Evolutionary conservation across 371 early-diverging fungal genomes (phyloP).

Genomic region (Apophysomyces sp.): DNA sequence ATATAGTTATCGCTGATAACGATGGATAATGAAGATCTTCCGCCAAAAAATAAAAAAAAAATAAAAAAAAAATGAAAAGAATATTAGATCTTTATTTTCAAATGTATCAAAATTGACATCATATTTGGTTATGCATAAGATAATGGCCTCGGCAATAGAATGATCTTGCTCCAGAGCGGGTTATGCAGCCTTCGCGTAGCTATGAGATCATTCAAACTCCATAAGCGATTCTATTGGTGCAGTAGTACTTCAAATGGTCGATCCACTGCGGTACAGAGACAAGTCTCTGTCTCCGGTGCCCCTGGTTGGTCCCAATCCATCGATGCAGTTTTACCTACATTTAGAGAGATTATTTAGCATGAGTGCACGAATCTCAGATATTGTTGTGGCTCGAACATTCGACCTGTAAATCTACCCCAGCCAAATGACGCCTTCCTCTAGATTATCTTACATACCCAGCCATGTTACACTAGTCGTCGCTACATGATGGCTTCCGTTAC

Average conservation of each 20-base stretch:
- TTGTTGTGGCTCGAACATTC: not conserved
- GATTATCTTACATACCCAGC: not conserved
- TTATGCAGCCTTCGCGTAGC: not conserved
- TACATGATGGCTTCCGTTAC: not conserved
- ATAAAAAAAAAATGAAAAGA: not conserved
- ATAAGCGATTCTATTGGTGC: not conserved
- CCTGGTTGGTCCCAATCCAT: not conserved
- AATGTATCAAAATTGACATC: not conserved
- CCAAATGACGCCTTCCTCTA: not conserved
- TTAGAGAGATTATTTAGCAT: not conserved
- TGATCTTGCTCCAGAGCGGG: not conserved
- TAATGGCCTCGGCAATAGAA: too few species aligned
- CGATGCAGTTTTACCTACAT: too few species aligned
- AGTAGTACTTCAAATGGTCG: not conserved
- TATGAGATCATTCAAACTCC: not conserved
- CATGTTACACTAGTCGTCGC: not conserved
- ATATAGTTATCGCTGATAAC: conserved; percentile 5
- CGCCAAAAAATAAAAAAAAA: not conserved
- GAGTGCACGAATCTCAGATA: not conserved
- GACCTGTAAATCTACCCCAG: not conserved
- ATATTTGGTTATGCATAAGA: too few species aligned
- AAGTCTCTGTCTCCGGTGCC: conserved; percentile 32
- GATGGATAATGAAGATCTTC: conserved; percentile 2
- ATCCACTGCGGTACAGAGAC: conserved; percentile 19
- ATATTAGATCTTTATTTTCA: not conserved